Evolutionary conservation across 148 eudicot genomes (phyloP), one percentile per base, ranked within the genome.

Genomic region (Persicaria tinctoria): DNA sequence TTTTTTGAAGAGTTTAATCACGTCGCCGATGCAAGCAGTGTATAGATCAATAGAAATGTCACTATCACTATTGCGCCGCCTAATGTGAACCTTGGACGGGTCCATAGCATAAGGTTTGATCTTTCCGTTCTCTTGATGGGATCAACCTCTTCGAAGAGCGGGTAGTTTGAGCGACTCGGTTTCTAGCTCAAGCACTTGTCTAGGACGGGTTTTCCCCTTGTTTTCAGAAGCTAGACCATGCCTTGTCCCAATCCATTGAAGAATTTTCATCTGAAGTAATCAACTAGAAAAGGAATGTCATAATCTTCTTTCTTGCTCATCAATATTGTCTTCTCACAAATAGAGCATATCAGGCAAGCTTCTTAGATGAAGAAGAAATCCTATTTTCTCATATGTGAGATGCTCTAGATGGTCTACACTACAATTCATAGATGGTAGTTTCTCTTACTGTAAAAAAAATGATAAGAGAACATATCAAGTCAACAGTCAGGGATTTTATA

Each of bases 171-270:
- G 46, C 87, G 97, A 79, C 88, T 87, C 44, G 99, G 97, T 70
- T 95, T 95, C 99, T 97, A 90, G 72, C 77, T 92, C 75, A 95
- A 97, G 46, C 92, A 92, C 82, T 95, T 95, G 89, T 90, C 76
- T 6, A 92, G 93, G 10, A 80, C 18, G 86, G 38, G 60, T 88
- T 92, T 77, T 83, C 87, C 64, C 92, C 89, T 82, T 82, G 93
- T 81, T 83, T 92, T 77, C 80, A 92, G 92, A 92, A 95, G 77
- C 82, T 90, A 20, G 96, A 74, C 99, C 99, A 95, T 41, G 99
- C 99, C 81, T 90, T 92, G 84, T 96, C 96, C 99, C 97, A 96
- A 69, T 96, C 97, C 63, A 80, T 89, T 18, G 93, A 82, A 79
- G 72, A 85, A 73, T 83, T 85, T 54, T 86, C 89, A 78, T 88